Conservation (phyloP, 2,329 filamentous ascomycete genomes). For the Elsinoe australis region DNA sequence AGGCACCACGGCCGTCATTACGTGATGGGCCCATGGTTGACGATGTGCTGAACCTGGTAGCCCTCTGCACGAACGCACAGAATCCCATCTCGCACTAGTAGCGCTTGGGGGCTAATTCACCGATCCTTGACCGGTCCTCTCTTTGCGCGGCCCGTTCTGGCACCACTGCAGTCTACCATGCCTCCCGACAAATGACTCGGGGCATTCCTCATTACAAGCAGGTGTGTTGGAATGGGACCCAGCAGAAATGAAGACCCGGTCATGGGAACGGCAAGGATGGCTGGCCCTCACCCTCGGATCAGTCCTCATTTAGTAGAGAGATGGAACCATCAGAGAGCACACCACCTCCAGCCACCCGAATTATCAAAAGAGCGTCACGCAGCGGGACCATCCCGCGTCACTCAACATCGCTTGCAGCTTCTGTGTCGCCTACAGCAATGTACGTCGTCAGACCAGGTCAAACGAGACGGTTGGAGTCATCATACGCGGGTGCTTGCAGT, state of each 20-base stretch:
- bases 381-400: neutral
- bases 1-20: neutral
- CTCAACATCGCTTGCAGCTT: slow-evolving; percentile 6
- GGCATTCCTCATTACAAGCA: slow-evolving; percentile 11
- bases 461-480: neutral
- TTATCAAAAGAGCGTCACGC: slow-evolving; percentile 7
- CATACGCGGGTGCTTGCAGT: neutral
- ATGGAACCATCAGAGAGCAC: neutral
- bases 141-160: slow-evolving; percentile 5
- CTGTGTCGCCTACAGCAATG: neutral
- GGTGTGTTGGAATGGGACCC: slow-evolving; percentile 11
- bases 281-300: slow-evolving; percentile 12
- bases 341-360: slow-evolving; percentile 7
- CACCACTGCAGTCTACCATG: slow-evolving; percentile 6
- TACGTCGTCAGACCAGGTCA: no score
- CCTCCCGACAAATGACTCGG: no score
- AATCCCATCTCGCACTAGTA: neutral
- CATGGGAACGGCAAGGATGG: slow-evolving; percentile 9
- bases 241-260: slow-evolving; percentile 9
- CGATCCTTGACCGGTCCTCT: slow-evolving; percentile 1
- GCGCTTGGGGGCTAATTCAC: neutral
- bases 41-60: neutral
- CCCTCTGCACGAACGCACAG: neutral
- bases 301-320: neutral
- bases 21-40: neutral